Conservation (phyloP, 164 flowering plant genomes). For the Sextonia rubra region DNA sequence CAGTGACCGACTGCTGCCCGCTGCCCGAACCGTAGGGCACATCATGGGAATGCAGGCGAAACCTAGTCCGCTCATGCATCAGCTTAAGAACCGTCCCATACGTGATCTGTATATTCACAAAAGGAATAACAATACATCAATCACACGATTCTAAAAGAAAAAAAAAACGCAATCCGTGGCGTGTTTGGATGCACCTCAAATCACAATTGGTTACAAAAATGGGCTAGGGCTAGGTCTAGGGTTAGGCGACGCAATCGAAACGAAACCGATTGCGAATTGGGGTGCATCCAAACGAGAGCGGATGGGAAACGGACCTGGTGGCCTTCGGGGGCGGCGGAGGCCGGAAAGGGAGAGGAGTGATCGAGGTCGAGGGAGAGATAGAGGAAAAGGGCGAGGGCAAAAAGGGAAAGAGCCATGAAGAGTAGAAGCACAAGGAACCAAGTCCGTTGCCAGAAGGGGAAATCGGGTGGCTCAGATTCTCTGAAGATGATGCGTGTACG, state of each 20-base stretch:
- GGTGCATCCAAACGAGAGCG: background rate
- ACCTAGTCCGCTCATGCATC: slow-evolving; percentile 92
- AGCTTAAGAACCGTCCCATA: slow-evolving; percentile 81
- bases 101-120: slow-evolving; percentile 47
- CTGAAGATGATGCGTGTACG: slow-evolving; percentile 42
- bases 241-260: too few species aligned
- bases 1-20: slow-evolving; percentile 97
- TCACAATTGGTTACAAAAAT: background rate
- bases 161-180: background rate
- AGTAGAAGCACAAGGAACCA: slow-evolving; percentile 75
- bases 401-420: slow-evolving; percentile 66
- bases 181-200: background rate
- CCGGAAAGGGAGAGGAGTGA: slow-evolving; percentile 35
- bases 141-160: background rate
- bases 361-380: slow-evolving; percentile 64
- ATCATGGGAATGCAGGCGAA: slow-evolving; percentile 88
- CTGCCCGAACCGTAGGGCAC: slow-evolving; percentile 99
- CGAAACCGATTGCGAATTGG: background rate
- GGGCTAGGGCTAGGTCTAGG: too few species aligned
- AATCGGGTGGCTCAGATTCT: slow-evolving; percentile 35
- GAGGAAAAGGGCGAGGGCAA: slow-evolving; percentile 63
- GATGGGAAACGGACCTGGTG: slow-evolving; percentile 51
- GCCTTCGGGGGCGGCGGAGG: slow-evolving; percentile 61
- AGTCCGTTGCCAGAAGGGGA: slow-evolving; percentile 79
- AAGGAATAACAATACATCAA: background rate